These are phyloP conservation scores for Lagenidium giganteum DNA, from an alignment of 352 stramenopile species.

Conservation along the genomic window DNA sequence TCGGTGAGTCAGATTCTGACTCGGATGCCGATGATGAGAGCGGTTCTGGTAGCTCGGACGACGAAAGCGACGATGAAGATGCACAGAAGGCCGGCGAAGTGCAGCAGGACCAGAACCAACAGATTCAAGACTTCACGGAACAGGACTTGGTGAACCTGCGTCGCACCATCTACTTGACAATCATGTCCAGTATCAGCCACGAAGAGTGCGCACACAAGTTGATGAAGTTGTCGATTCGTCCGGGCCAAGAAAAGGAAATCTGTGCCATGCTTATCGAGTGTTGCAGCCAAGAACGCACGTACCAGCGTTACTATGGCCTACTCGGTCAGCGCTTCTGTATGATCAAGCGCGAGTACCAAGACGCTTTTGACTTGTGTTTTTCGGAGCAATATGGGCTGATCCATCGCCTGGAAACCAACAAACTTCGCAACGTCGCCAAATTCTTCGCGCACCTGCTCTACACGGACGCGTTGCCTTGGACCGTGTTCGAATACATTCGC, in stretches of 20 bases:
- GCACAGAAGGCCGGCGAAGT: conserved; percentile 17
- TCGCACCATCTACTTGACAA: conserved; percentile 99
- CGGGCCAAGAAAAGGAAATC: conserved; percentile 95
- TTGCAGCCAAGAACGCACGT: conserved; percentile 97
- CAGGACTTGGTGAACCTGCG: conserved; percentile 97
- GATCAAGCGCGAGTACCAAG: conserved; percentile 93
- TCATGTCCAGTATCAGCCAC: conserved; percentile 99
- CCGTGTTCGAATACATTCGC: conserved; percentile 94
- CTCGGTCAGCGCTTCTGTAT: conserved; percentile 97
- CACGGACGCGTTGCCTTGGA: conserved; percentile 98
- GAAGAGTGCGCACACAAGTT: conserved; percentile 99
- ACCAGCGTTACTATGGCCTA: conserved; percentile 96
- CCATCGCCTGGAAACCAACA: conserved; percentile 98
- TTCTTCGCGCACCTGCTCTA: conserved; percentile 98
- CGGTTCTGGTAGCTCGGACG: conserved; percentile 38
- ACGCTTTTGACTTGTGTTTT: conserved; percentile 95
- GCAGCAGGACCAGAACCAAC: conserved; percentile 4
- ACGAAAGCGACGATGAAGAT: conserved; percentile 44
- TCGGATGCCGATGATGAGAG: conserved; percentile 45
- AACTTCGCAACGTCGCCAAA: conserved; percentile 98
- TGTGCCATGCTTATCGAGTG: conserved; percentile 99
- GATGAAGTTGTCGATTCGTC: conserved; percentile 95
- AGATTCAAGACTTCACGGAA: conserved; percentile 97
- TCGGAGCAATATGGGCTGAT: conserved; percentile 94
- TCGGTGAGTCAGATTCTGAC: conserved; percentile 90